Conservation (phyloP, 2,329 filamentous ascomycete species). For the Endothia cerciana region DNA sequence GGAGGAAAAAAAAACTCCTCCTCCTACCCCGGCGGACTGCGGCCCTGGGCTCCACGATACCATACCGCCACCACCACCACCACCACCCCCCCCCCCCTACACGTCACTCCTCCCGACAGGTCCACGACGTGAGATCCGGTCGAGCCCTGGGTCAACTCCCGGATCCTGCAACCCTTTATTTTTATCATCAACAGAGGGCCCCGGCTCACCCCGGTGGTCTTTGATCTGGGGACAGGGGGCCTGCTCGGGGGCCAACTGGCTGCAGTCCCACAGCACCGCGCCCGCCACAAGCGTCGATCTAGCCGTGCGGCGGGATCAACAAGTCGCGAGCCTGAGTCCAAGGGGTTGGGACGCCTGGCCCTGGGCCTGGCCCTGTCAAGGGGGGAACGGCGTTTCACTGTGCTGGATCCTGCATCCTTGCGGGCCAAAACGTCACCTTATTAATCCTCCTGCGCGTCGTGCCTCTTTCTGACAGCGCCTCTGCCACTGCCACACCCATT, state of each 20-base stretch:
- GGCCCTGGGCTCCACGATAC: no score
- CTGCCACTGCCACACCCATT: slow-evolving; percentile 6
- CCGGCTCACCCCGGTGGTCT: background rate
- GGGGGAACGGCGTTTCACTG: no score
- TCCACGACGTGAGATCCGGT: background rate
- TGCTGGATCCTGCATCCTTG: slow-evolving; percentile 1
- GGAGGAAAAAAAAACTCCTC: no score
- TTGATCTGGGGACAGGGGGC: background rate
- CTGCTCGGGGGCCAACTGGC: background rate
- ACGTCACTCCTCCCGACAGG: no score
- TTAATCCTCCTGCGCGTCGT: background rate
- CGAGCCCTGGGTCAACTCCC: background rate
- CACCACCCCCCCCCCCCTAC: no score
- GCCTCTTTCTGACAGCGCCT: slow-evolving; percentile 4
- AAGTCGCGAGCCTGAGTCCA: background rate
- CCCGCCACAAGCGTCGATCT: slow-evolving; percentile 7
- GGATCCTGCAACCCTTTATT: slow-evolving; percentile 6
- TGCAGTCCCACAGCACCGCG: background rate
- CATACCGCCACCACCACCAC: no score
- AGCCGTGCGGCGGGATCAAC: background rate
- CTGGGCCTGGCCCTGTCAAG: no score
- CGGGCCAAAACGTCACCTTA: slow-evolving; percentile 12
- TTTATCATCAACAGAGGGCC: slow-evolving; percentile 3
- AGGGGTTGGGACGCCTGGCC: slow-evolving; percentile 8
- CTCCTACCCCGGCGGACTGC: no score